phyloP scores from a whole-genome alignment of 2,329 filamentous ascomycete species.

The Aureobasidium mangrovei region DNA sequence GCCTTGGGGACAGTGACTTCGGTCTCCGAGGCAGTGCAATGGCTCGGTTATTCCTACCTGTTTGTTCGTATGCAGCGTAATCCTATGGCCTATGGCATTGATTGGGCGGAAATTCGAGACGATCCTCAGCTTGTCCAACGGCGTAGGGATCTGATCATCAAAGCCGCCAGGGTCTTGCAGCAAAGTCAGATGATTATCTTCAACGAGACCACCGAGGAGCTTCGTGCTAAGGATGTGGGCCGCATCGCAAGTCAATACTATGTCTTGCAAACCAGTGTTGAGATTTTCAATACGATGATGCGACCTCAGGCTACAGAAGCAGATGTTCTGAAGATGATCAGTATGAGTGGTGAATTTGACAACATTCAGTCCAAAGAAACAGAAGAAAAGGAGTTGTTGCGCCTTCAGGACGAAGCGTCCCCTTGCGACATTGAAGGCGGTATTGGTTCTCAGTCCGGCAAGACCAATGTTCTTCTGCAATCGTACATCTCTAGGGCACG shows the following conservation, averaged over 20 bases:
- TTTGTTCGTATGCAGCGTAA: slow-evolving; percentile 95
- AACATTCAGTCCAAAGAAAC: slow-evolving; percentile 89
- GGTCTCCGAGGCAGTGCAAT: slow-evolving; percentile 85
- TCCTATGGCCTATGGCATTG: slow-evolving; percentile 86
- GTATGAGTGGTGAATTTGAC: slow-evolving; percentile 95
- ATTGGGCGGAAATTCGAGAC: slow-evolving; percentile 82
- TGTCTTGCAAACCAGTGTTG: slow-evolving; percentile 83
- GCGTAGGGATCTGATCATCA: slow-evolving; percentile 74
- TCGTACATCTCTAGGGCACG: slow-evolving; percentile 84
- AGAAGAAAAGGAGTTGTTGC: slow-evolving; percentile 77
- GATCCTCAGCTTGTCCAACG: slow-evolving; percentile 82
- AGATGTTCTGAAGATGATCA: slow-evolving; percentile 91
- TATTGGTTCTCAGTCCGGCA: slow-evolving; percentile 63
- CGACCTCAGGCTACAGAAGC: slow-evolving; percentile 74
- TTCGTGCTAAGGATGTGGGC: slow-evolving; percentile 89
- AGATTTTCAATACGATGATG: slow-evolving; percentile 97
- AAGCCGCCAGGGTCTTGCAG: slow-evolving; percentile 79
- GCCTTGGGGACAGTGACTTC: slow-evolving; percentile 90
- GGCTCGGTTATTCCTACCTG: slow-evolving; percentile 95
- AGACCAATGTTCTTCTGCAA: slow-evolving; percentile 92
- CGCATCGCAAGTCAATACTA: slow-evolving; percentile 97
- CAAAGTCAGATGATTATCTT: slow-evolving; percentile 98
- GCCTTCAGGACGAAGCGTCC: slow-evolving; percentile 60
- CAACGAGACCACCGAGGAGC: slow-evolving; percentile 86
- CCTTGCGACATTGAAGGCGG: slow-evolving; percentile 70